Evolutionary conservation across 2,329 filamentous ascomycete genomes (phyloP), one percentile per base, ranked within the genome.

Genomic region (Trichophyton equinum): DNA sequence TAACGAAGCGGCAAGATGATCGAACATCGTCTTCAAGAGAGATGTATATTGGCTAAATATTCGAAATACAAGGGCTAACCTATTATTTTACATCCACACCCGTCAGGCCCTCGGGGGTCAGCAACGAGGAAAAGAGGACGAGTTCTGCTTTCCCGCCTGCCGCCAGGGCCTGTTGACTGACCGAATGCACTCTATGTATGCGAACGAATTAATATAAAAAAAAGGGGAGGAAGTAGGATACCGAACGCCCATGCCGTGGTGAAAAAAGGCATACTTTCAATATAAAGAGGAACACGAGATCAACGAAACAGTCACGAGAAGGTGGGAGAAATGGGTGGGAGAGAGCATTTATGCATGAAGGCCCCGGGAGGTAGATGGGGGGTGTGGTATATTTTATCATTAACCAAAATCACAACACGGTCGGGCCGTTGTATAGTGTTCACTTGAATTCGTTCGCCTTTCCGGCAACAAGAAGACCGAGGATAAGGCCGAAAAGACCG

Each of bases 401-500:
- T 33, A 27, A 27, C 56, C 56, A 58, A 58, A 38, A 44, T 58
- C 56, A 58, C 20, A 11, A n/a, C 7, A 25, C 13, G 56, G 11
- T 36, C 27, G 7, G 27, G 27, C 7, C 25, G 13, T 27, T 33
- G 27, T 57, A 57, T 42, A 57, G 33, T 11, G 57, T 59, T 65
- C 62, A 65, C 59, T 72, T 69, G 64, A 96, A 95, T 65, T 91
- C 88, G 25, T 78, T 73, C 27, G 94, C 91, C 76, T 94, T 95
- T 73, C 86, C 82, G 62, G 89, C 89, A 59, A 97, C 82, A 66
- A 99, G 81, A 60, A 99, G 82, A 53, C 95, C 94, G 67, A 99
- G 86, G 71, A 99, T 99, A 65, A 99, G 82, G 62, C 94, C 95
- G 71, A 99, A 99, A 2, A 99, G 84, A 65, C 95, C 94, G 9